phyloP scores from a whole-genome alignment of 306 rosid genomes.

The Vigna hirtella region DNA sequence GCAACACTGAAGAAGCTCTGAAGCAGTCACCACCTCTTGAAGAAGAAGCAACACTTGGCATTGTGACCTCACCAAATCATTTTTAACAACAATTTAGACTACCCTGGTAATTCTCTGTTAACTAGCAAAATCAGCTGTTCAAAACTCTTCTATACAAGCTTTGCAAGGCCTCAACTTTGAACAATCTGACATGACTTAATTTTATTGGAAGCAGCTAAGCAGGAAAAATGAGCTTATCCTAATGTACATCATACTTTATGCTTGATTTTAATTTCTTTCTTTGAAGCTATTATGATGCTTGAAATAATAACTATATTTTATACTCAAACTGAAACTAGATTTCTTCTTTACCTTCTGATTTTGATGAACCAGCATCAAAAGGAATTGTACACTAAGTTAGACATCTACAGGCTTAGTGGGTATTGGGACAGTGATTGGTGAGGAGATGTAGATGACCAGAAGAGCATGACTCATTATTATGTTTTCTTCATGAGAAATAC shows the following conservation, averaged over 20 bases:
- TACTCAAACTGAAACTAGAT: background rate
- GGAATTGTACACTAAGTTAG: background rate
- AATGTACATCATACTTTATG: background rate
- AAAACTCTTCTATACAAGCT: conserved; percentile 15
- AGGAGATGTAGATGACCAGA: too few relatives aligned
- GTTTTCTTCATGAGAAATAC: too few relatives aligned
- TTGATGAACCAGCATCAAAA: background rate
- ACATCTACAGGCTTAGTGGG: too few relatives aligned
- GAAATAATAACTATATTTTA: background rate
- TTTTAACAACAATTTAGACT: background rate
- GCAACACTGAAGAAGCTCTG: conserved; percentile 68
- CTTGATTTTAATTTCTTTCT: background rate
- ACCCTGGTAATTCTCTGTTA: background rate
- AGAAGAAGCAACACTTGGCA: background rate
- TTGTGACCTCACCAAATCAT: background rate
- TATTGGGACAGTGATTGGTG: too few relatives aligned
- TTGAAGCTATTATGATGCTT: background rate
- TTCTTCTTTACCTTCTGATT: background rate
- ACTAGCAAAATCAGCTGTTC: background rate
- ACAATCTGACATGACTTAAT: background rate
- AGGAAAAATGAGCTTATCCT: background rate
- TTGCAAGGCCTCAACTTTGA: background rate
- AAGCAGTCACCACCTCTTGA: conserved; percentile 24
- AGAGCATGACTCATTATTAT: too few relatives aligned
- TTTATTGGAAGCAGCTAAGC: background rate